Evolutionary conservation across 23 red algal genomes (phyloP), one percentile per base, ranked within the genome.

Genomic region (Pyropia yezoensis): DNA sequence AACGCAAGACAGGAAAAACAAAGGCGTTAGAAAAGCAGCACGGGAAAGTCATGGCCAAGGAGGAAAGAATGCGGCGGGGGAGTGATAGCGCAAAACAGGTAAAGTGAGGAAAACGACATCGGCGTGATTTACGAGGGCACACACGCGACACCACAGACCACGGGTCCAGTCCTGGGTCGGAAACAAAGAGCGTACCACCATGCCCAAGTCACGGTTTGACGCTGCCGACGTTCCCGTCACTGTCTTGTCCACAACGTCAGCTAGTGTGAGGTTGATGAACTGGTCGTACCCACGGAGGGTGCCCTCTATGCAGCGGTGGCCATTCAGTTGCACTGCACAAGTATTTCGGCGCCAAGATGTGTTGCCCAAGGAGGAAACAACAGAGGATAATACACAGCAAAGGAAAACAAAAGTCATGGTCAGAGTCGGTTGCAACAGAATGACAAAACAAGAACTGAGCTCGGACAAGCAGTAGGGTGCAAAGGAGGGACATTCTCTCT

Each of bases 271-370:
- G 61, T 95, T 95, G 70, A 87, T 87, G 47, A 95, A 95, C 51
- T 95, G 90, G 63, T 95, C 90, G 62, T 95, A 95, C 18, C 90
- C 90, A 66, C 80, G 74, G n/a, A 95, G 59, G 8, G 75, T 73
- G 21, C 90, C 90, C 49, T 81, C 66, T 18, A 95, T 75, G 26
- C 45, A 55, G 24, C 90, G 90, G 45, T 95, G 72, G 9, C 82
- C 90, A 67, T 82, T 95, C 1, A 95, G 77, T 27, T 71, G 69
- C 14, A 94, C 89, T 85, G 45, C 21, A 9, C 12, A 26, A 18
- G 3, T 19, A 59, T 0, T 21, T 72, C 57, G 25, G 50, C 51
- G 49, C 32, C 19, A 61, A 17, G 3, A 8, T 29, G 5, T 61
- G 9, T 13, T 3, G 3, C 9, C 24, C 24, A 14, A 25, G 57